Evolutionary conservation across 1,284 basidiomycete species (phyloP).

Genomic region (Coriolopsis trogii): DNA sequence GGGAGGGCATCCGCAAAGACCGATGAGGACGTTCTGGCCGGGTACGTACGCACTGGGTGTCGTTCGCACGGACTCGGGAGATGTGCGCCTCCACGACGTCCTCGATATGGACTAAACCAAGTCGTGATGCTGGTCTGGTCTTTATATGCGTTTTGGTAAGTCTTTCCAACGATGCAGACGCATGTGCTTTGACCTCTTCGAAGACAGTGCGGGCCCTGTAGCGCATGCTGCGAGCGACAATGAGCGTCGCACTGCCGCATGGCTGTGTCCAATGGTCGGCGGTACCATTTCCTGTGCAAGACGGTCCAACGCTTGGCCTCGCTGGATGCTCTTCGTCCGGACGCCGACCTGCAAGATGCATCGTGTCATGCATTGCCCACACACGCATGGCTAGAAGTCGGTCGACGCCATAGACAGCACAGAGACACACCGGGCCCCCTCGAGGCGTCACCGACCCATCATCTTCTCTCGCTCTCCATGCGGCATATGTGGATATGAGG

Average conservation of each 20-base stretch:
- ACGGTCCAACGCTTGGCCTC: too few species aligned
- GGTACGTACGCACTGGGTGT: slow-evolving; percentile 2
- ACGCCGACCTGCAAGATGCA: too few species aligned
- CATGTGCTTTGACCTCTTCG: too few species aligned
- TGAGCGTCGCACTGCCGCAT: not conserved
- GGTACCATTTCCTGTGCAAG: too few species aligned
- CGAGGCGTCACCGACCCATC: not conserved
- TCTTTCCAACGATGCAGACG: too few species aligned
- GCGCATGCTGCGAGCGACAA: not conserved
- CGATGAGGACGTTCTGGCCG: not conserved
- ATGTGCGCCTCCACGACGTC: slow-evolving; percentile 8
- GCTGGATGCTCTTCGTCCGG: too few species aligned
- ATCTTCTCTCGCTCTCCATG: slow-evolving; percentile 3
- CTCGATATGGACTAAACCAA: too few species aligned
- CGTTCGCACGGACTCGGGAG: not conserved
- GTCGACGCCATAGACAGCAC: slow-evolving; percentile 13
- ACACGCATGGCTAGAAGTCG: slow-evolving; percentile 10
- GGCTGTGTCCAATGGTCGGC: too few species aligned
- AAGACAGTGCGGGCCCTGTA: slow-evolving; percentile 6
- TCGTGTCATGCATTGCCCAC: too few species aligned
- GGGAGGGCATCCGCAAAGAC: too few species aligned
- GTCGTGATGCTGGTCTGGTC: too few species aligned
- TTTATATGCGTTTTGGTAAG: too few species aligned
- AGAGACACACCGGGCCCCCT: slow-evolving; percentile 6
- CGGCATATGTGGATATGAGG: slow-evolving; percentile 12